Evolutionary conservation across 352 stramenopile genomes (phyloP).

Genomic region (Phytophthora meadii): DNA sequence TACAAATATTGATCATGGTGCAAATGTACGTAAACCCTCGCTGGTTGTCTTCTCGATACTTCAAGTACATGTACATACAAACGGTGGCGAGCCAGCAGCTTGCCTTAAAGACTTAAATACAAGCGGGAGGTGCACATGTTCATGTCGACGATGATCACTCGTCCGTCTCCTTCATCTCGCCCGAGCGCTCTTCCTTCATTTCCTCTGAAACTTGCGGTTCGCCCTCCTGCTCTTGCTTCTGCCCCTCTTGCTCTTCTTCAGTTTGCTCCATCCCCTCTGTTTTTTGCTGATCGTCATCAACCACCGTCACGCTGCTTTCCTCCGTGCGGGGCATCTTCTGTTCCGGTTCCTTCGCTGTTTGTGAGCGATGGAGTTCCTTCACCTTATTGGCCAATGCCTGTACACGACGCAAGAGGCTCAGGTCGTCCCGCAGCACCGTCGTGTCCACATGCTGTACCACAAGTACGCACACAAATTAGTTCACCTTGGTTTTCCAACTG

Average conservation of each 20-base stretch:
- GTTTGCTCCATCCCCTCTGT: slow-evolving; percentile 7
- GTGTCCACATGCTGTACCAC: slow-evolving; percentile 55
- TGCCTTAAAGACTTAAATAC: slow-evolving; percentile 15
- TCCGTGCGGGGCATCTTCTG: slow-evolving; percentile 37
- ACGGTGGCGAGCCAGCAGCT: too few relatives aligned
- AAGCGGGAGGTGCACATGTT: not conserved
- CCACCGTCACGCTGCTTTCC: slow-evolving; percentile 15
- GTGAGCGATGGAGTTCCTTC: slow-evolving; percentile 34
- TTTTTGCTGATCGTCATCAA: slow-evolving; percentile 12
- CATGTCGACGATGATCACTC: slow-evolving; percentile 1
- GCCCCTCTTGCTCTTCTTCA: slow-evolving; percentile 9
- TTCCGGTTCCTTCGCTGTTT: slow-evolving; percentile 32
- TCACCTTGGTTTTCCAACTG: not conserved
- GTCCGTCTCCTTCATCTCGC: slow-evolving; percentile 11
- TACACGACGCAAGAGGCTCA: slow-evolving; percentile 67
- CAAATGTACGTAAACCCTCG: not conserved
- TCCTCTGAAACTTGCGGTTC: slow-evolving; percentile 4
- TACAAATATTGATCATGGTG: too few relatives aligned
- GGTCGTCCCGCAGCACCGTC: slow-evolving; percentile 51
- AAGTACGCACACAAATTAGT: slow-evolving; percentile 16
- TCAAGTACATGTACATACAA: too few relatives aligned
- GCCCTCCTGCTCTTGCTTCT: slow-evolving; percentile 13
- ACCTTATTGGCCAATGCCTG: slow-evolving; percentile 62
- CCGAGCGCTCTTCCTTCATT: slow-evolving; percentile 3
- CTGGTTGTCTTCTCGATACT: too few relatives aligned